Percentiles rank a stretch among this genome's conserved stretches.
Conservation (phyloP, 164 flowering plant genomes). For the Platanus orientalis region DNA sequence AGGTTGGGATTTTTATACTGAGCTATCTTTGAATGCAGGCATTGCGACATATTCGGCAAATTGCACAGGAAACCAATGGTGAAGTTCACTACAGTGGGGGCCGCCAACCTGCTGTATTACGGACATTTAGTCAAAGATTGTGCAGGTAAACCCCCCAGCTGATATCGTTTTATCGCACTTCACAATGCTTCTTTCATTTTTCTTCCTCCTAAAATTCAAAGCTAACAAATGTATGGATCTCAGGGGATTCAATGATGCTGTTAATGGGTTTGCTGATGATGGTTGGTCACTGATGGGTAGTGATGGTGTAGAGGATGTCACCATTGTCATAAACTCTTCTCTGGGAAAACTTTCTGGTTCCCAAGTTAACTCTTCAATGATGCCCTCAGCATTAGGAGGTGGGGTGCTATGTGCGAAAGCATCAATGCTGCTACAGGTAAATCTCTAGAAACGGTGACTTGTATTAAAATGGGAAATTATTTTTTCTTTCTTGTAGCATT, state of each 20-base stretch:
- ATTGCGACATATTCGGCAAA: slow-evolving; percentile 66
- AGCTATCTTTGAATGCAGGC: slow-evolving; percentile 35
- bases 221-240: background rate
- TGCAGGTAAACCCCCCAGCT: slow-evolving; percentile 42
- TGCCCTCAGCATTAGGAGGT: slow-evolving; percentile 48
- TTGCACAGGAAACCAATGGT: slow-evolving; percentile 71
- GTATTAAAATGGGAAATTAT: too few species aligned
- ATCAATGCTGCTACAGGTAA: slow-evolving; percentile 83
- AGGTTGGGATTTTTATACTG: background rate
- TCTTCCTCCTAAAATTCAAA: background rate
- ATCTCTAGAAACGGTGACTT: background rate
- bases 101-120: slow-evolving; percentile 74
- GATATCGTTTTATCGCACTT: background rate
- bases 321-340: slow-evolving; percentile 63
- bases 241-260: slow-evolving; percentile 86
- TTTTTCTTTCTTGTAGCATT: too few species aligned
- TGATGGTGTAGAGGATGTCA: slow-evolving; percentile 82
- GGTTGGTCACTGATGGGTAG: slow-evolving; percentile 72
- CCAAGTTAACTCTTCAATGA: slow-evolving; percentile 32
- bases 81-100: slow-evolving; percentile 61
- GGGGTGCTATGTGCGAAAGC: slow-evolving; percentile 86
- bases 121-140: slow-evolving; percentile 71
- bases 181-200: background rate
- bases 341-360: slow-evolving; percentile 51
- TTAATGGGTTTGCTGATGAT: slow-evolving; percentile 81